These are phyloP conservation scores for Chlorophyllum brunneum DNA, from an alignment of 768 basidiomycete species.

Conservation along the genomic window DNA sequence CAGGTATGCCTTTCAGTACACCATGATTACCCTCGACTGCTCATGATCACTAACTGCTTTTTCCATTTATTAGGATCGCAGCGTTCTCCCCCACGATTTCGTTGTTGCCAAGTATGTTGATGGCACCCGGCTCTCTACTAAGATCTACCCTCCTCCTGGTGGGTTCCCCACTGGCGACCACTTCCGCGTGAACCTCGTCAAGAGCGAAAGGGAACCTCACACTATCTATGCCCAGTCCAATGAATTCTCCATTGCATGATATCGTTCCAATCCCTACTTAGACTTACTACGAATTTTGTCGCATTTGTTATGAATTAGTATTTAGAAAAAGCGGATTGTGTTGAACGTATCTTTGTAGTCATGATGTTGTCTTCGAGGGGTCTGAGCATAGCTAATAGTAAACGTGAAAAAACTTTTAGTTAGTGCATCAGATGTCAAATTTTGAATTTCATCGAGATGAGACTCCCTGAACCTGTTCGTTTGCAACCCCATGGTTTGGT, in stretches of 20 bases:
- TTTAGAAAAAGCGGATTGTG: too few species aligned
- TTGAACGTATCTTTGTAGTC: too few species aligned
- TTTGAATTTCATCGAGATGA: too few species aligned
- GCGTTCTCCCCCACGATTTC: neutral
- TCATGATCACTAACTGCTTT: neutral
- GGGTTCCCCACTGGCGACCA: conserved; percentile 6
- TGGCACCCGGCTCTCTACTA: neutral
- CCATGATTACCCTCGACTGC: neutral
- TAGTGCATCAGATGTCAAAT: too few species aligned
- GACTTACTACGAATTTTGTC: too few species aligned
- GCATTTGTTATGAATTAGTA: too few species aligned
- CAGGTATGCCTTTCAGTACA: neutral
- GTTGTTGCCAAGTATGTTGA: neutral
- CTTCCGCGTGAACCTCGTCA: conserved; percentile 12
- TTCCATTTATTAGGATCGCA: conserved; percentile 3
- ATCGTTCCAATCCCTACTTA: too few species aligned
- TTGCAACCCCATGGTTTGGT: too few species aligned
- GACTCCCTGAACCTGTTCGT: too few species aligned
- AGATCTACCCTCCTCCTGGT: neutral
- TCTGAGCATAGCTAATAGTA: too few species aligned
- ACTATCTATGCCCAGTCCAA: conserved; percentile 13
- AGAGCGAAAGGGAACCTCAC: neutral
- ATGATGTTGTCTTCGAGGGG: too few species aligned
- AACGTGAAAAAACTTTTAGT: too few species aligned
- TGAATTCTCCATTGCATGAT: conserved; percentile 3